These are phyloP conservation scores for Botryotinia narcissicola DNA, from an alignment of 2,329 filamentous ascomycete species.

Conservation along the genomic window DNA sequence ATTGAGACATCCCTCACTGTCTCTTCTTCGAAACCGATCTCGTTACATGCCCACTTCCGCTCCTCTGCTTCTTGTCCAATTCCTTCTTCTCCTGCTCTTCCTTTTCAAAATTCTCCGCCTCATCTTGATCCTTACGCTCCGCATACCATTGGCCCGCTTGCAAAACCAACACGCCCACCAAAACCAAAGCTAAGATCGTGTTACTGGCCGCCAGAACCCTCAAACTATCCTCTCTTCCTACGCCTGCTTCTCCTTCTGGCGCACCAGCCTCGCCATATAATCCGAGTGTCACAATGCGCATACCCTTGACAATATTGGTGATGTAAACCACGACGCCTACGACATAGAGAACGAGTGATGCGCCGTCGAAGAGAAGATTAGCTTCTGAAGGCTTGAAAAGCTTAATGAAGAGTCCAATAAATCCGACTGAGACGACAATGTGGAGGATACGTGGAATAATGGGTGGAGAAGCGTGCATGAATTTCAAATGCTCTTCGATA, in stretches of 20 bases:
- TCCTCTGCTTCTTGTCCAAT: constrained; percentile 38
- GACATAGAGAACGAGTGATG: constrained; percentile 69
- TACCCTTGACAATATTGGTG: constrained; percentile 93
- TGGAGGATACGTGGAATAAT: constrained; percentile 91
- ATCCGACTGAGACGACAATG: constrained; percentile 84
- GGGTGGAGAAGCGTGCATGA: constrained; percentile 87
- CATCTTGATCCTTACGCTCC: constrained; percentile 85
- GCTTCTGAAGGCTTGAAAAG: constrained; percentile 91
- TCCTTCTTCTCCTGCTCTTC: constrained; percentile 49
- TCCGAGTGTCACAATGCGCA: constrained; percentile 76
- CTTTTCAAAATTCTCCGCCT: constrained; percentile 64
- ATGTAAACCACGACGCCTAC: constrained; percentile 91
- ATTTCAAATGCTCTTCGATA: constrained; percentile 84
- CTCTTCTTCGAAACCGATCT: constrained; percentile 40
- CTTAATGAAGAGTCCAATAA: constrained; percentile 88
- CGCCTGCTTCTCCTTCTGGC: constrained; percentile 58
- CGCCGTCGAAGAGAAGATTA: constrained; percentile 91
- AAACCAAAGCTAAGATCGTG: constrained; percentile 88
- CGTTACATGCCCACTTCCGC: constrained; percentile 27
- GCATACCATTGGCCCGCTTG: constrained; percentile 99
- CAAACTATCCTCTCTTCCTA: constrained; percentile 84
- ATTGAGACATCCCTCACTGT: constrained; percentile 29
- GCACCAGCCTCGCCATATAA: constrained; percentile 46
- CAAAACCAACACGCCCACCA: constrained; percentile 86
- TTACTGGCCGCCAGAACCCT: constrained; percentile 92